Conservation (phyloP, 2,329 filamentous ascomycete genomes). For the Remersonia thermophila region DNA sequence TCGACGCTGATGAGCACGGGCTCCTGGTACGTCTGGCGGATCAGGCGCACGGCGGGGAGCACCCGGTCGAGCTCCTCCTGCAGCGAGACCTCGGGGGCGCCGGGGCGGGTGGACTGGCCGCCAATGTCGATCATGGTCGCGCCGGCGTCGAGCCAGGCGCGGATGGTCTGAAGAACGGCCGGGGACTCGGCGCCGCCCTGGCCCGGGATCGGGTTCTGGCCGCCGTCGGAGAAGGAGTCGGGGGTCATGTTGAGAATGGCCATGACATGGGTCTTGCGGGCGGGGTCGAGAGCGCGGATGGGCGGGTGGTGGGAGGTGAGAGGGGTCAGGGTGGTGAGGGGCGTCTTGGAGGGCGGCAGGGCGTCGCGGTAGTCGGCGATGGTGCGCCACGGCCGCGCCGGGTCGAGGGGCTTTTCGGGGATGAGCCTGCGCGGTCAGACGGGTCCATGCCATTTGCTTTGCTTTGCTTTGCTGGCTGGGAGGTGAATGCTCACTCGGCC, state of each 20-base stretch:
- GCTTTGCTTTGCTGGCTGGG: no score
- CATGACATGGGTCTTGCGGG: conserved; percentile 69
- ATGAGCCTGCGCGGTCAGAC: conserved; percentile 33
- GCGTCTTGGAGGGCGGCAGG: conserved; percentile 34
- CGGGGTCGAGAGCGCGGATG: conserved; percentile 45
- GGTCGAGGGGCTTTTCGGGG: conserved; percentile 40
- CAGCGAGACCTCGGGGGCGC: conserved; percentile 52
- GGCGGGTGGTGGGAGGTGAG: conserved; percentile 36
- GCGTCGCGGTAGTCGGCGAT: conserved; percentile 49
- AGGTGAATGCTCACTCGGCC: conserved; percentile 49
- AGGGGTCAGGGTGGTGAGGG: conserved; percentile 48
- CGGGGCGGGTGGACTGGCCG: conserved; percentile 82
- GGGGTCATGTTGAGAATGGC: conserved; percentile 89
- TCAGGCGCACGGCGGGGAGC: conserved; percentile 62
- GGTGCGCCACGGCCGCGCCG: conserved; percentile 45
- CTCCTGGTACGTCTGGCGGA: conserved; percentile 46
- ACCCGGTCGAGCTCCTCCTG: conserved; percentile 69
- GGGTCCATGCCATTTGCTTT: no score
- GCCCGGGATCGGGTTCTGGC: conserved; percentile 33
- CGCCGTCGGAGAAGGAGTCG: conserved; percentile 94
- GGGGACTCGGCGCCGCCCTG: conserved; percentile 18
- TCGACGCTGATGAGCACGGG: conserved; percentile 74
- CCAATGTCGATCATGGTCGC: conserved; percentile 85
- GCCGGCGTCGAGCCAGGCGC: conserved; percentile 51
- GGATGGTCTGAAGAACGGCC: conserved; percentile 45